Evolutionary conservation across 129 eudicot species (phyloP).

Genomic region (Centaurea solstitialis): DNA sequence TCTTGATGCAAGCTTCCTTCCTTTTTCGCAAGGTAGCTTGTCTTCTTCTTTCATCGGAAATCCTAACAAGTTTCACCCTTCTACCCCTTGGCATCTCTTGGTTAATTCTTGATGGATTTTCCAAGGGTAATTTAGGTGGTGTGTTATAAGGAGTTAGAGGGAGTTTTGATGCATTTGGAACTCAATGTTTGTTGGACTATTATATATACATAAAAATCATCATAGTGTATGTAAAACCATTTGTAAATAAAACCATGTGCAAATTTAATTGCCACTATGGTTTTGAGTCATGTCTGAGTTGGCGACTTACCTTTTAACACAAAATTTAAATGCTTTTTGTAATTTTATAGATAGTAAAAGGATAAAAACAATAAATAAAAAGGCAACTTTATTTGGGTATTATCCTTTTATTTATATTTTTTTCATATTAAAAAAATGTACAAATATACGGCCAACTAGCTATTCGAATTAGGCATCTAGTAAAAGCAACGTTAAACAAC

Average conservation of each 20-base stretch:
- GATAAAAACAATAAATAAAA: background rate
- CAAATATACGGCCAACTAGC: background rate
- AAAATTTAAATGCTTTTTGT: background rate
- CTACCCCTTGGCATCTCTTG: conserved; percentile 8
- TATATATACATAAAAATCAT: background rate
- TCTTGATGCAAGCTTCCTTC: conserved; percentile 8
- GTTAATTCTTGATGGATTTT: background rate
- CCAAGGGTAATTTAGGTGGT: background rate
- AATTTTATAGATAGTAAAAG: background rate
- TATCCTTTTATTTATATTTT: too few species aligned
- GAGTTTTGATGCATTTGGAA: background rate
- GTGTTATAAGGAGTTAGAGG: background rate
- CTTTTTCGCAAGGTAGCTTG: conserved; percentile 3
- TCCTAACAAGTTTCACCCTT: conserved; percentile 14
- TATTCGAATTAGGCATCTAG: too few species aligned
- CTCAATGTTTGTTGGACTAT: background rate
- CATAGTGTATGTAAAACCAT: too few species aligned
- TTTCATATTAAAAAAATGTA: background rate
- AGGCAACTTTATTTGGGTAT: too few species aligned
- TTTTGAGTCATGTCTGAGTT: background rate
- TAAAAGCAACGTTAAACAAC: too few species aligned
- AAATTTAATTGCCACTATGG: background rate
- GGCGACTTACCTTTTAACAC: background rate
- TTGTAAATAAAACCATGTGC: background rate
- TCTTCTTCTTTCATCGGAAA: conserved; percentile 3